phyloP scores from a whole-genome alignment of 1,284 basidiomycete genomes.

The Puccinia brachypodii region DNA sequence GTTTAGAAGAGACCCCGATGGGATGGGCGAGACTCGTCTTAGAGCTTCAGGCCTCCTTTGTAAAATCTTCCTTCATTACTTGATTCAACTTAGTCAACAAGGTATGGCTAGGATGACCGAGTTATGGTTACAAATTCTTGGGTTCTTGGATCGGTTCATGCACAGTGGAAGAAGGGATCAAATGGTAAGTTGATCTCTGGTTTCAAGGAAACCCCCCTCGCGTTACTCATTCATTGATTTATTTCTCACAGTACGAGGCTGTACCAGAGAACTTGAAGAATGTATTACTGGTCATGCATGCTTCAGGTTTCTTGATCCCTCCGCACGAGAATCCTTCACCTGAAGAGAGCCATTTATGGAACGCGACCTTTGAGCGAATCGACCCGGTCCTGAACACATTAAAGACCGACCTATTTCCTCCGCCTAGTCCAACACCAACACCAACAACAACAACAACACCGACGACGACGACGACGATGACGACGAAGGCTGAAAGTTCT shows the following conservation, averaged over 20 bases:
- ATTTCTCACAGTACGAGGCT: constrained; percentile 72
- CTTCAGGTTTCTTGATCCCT: constrained; percentile 75
- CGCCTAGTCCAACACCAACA: background rate
- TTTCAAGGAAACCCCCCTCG: no score
- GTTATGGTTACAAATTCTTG: constrained; percentile 88
- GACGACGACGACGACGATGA: no score
- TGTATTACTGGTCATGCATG: constrained; percentile 92
- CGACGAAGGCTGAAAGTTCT: no score
- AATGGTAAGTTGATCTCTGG: constrained; percentile 70
- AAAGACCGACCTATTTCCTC: constrained; percentile 65
- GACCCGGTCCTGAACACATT: constrained; percentile 87
- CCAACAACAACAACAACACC: no score
- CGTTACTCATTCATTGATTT: background rate
- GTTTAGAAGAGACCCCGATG: constrained; percentile 74
- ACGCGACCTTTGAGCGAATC: constrained; percentile 75
- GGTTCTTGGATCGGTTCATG: constrained; percentile 86
- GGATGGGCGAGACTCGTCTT: constrained; percentile 84
- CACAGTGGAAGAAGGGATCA: constrained; percentile 78
- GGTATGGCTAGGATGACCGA: constrained; percentile 64
- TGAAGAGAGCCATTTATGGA: constrained; percentile 76
- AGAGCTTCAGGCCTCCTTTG: constrained; percentile 83
- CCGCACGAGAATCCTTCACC: constrained; percentile 66
- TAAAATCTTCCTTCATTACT: constrained; percentile 92
- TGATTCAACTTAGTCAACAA: constrained; percentile 70
- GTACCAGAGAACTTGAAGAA: constrained; percentile 96